Conservation (phyloP, 169 alveolate genomes). For the Plasmodium ovale region DNA sequence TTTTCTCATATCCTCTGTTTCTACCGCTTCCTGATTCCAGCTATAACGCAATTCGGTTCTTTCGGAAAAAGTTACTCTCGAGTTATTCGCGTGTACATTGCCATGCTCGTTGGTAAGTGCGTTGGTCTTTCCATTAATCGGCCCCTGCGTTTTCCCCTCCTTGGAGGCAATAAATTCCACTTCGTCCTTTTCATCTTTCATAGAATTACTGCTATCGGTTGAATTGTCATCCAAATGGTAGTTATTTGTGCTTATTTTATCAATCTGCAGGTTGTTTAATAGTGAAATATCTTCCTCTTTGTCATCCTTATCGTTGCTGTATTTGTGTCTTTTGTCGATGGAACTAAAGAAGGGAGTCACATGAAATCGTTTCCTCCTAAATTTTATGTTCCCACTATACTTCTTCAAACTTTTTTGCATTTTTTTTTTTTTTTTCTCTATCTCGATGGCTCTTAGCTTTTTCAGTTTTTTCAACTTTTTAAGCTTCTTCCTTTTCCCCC, state of each 20-base stretch:
- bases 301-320: not conserved
- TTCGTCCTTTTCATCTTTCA: conserved; percentile 1
- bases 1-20: no score
- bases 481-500: not conserved
- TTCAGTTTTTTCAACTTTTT: not conserved
- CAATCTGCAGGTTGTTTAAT: not conserved
- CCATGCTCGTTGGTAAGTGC: no score
- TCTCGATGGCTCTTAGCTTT: not conserved
- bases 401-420: not conserved
- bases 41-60: not conserved
- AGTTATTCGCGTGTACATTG: no score
- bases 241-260: not conserved
- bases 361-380: not conserved
- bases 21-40: not conserved
- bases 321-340: not conserved
- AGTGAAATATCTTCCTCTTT: not conserved
- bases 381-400: not conserved
- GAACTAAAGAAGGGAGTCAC: conserved; percentile 9
- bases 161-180: not conserved
- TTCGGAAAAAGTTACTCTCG: not conserved
- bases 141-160: no score
- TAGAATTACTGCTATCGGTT: conserved; percentile 5
- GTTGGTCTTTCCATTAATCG: no score
- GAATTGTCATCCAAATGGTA: not conserved
- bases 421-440: conserved; percentile 16